Percentiles rank a stretch among this genome's conserved stretches.
Evolutionary conservation across 495 filamentous ascomycete genomes (phyloP).

Genomic region (Neurospora pannonica): DNA sequence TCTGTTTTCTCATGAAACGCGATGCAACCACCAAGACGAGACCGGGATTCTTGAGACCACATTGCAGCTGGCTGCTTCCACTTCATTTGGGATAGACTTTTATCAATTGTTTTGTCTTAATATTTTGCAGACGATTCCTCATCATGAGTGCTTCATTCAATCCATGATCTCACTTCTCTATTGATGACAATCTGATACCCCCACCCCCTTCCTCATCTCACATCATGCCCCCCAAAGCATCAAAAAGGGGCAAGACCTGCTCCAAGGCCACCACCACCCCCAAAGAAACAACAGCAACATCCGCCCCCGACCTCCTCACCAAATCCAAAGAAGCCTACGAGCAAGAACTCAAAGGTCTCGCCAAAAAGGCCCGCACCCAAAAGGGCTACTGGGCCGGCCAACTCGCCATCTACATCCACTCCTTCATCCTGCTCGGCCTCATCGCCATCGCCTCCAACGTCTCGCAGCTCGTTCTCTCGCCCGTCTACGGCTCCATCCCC

Average conservation of each 20-base stretch:
- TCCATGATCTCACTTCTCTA: neutral
- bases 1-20: neutral
- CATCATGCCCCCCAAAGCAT: neutral
- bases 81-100: neutral
- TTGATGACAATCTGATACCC: neutral
- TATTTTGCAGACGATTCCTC: neutral
- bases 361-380: conserved; percentile 40
- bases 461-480: conserved; percentile 65
- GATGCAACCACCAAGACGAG: neutral
- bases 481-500: conserved; percentile 78
- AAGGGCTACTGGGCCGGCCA: conserved; percentile 26
- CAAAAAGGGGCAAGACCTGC: neutral
- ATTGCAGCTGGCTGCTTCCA: conserved; percentile 3
- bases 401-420: conserved; percentile 29
- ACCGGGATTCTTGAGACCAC: conserved; percentile 4
- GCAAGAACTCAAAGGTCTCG: conserved; percentile 38
- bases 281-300: neutral
- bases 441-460: conserved; percentile 66
- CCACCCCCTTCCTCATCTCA: neutral
- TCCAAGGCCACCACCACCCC: neutral
- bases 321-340: conserved; percentile 33
- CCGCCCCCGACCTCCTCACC: neutral
- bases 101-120: neutral
- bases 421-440: conserved; percentile 46
- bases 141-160: neutral